Conservation (phyloP, 371 early-diverging fungal species). For the Mucor ambiguus region DNA sequence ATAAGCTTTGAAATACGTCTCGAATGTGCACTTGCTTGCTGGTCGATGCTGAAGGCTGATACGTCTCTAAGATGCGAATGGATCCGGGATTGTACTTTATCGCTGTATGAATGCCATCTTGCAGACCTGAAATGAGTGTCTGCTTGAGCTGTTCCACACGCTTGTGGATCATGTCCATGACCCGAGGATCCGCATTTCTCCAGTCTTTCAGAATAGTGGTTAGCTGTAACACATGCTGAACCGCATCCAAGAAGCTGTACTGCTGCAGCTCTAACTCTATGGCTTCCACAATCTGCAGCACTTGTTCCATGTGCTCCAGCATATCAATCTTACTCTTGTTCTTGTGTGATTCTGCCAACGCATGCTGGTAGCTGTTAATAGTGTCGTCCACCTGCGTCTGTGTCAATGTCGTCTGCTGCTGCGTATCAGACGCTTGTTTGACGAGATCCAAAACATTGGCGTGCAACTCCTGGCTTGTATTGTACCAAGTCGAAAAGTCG, state of each 20-base stretch:
- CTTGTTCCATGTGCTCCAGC: conserved; percentile 9
- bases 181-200: background rate
- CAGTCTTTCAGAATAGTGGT: background rate
- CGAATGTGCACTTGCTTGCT: background rate
- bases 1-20: conserved; percentile 14
- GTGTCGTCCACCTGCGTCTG: background rate
- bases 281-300: conserved; percentile 3
- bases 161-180: background rate
- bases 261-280: conserved; percentile 2
- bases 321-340: conserved; percentile 22
- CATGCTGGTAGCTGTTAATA: conserved; percentile 18
- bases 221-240: background rate
- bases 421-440: conserved; percentile 1
- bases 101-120: conserved; percentile 14
- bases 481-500: conserved; percentile 14
- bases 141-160: background rate
- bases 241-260: conserved; percentile 6
- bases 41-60: background rate
- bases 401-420: background rate
- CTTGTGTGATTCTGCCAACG: conserved; percentile 8
- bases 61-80: conserved; percentile 3
- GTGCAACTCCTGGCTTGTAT: conserved; percentile 14
- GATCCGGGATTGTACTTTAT: conserved; percentile 17
- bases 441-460: background rate
- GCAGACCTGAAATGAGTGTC: conserved; percentile 6